Base-by-base conservation (phyloP, 2,329 filamentous ascomycete genomes). In the Cladosporium austrohemisphaericum region DNA sequence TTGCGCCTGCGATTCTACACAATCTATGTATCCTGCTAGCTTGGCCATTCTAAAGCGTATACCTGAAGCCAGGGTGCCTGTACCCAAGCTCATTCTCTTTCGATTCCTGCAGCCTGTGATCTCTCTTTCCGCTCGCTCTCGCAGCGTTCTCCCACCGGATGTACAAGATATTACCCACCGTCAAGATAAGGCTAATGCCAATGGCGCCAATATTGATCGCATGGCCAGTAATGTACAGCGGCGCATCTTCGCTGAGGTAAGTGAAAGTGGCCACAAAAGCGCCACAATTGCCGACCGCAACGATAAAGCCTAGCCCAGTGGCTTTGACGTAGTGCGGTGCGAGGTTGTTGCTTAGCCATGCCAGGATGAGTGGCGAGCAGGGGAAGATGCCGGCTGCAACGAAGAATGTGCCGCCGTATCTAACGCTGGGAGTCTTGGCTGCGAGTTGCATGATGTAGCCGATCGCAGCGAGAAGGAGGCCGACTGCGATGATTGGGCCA, bases 201-300 rank as follows among this genome's bases (percentile, higher is more conserved):
- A 73, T 65, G 1, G 67, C 62, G 0, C 66, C 71, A 5, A 73
- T 56, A 33, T 69, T 71, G 50, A 73, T 70, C 5, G 68, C 64
- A 55, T 74, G 69, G 2, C 70, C 71, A 0, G 66, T 64, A 5
- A 55, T 60, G 47, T 71, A 73, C 11, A 65, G 53, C 2, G 70
- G 69, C 59, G 65, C 68, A 57, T 75, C 71, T 49, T 64, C 56
- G n/a, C 61, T 56, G 3, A 76, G 60, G 53, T 73, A 74, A 16
- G 70, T 70, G 48, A 73, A 74, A 0, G 72, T 70, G 2, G 69
- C 71, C 7, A 73, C 64, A 46, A 75, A 75, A 7, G 71, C 71
- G 7, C 68, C 65, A 53, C 66, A 68, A 49, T 72, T 72, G 8
- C 68, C 68, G 31, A 73, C 55, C 4, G 66, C 66, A 26, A 73